phyloP scores from a whole-genome alignment of 495 filamentous ascomycete species.

The Ramalina intermedia region DNA sequence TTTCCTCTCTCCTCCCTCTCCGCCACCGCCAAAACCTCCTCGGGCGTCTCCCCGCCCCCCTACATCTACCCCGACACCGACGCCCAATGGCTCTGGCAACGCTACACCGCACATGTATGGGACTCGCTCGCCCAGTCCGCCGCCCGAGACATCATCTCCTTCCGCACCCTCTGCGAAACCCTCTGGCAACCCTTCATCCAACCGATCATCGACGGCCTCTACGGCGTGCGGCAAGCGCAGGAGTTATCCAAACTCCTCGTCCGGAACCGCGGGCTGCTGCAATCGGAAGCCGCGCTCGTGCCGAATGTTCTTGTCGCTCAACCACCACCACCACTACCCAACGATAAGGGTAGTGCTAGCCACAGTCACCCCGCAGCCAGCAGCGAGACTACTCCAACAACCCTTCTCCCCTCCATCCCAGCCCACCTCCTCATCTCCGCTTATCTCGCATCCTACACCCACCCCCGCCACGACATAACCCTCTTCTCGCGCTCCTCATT shows the following conservation, averaged over 20 bases:
- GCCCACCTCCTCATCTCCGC: constrained; percentile 71
- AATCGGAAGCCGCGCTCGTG: constrained; percentile 57
- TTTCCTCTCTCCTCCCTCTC: constrained; percentile 25
- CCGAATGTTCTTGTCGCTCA: constrained; percentile 44
- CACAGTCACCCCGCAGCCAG: background rate
- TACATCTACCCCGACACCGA: constrained; percentile 23
- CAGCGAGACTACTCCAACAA: background rate
- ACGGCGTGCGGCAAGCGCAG: constrained; percentile 35
- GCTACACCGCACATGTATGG: constrained; percentile 60
- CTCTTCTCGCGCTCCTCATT: constrained; percentile 76
- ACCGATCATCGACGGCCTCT: constrained; percentile 48
- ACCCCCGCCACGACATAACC: constrained; percentile 56
- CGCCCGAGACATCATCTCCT: constrained; percentile 46
- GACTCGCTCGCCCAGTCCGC: constrained; percentile 55
- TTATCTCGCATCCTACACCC: constrained; percentile 85
- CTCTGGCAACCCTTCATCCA: constrained; percentile 59
- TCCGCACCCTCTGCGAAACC: constrained; percentile 38
- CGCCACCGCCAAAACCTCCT: constrained; percentile 16
- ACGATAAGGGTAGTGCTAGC: background rate
- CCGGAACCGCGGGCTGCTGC: constrained; percentile 56
- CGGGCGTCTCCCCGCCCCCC: background rate
- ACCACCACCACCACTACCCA: constrained; percentile 19
- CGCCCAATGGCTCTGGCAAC: constrained; percentile 59
- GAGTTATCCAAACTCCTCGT: constrained; percentile 76
- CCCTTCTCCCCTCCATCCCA: constrained; percentile 56